Percentiles rank a stretch among this genome's conserved stretches.
Evolutionary conservation across 305 asterid genomes (phyloP).

Genomic region (Fraxinus latifolia): DNA sequence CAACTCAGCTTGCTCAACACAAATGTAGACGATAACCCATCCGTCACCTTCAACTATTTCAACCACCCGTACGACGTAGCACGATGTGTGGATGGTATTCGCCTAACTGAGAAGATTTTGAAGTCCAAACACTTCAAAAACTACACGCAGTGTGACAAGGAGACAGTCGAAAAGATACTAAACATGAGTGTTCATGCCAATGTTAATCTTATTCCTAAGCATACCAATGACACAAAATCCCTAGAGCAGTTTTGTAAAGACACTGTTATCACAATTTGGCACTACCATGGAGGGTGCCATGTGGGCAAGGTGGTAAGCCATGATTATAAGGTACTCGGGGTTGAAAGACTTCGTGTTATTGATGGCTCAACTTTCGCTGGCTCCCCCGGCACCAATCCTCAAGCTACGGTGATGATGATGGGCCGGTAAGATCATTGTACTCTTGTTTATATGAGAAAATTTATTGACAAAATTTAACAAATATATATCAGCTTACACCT

Average conservation of each 20-base stretch:
- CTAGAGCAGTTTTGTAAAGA: slow-evolving; percentile 86
- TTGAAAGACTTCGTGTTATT: slow-evolving; percentile 66
- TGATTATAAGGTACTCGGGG: slow-evolving; percentile 61
- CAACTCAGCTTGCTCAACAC: slow-evolving; percentile 54
- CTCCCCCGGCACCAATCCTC: slow-evolving; percentile 98
- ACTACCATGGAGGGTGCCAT: slow-evolving; percentile 96
- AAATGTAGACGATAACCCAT: slow-evolving; percentile 74
- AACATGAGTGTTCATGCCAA: slow-evolving; percentile 79
- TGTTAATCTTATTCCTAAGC: slow-evolving; percentile 81
- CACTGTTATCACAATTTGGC: slow-evolving; percentile 95
- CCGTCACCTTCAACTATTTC: slow-evolving; percentile 90
- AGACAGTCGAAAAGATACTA: slow-evolving; percentile 48
- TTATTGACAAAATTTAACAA: background rate
- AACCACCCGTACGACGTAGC: slow-evolving; percentile 67
- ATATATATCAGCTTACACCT: background rate
- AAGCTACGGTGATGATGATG: slow-evolving; percentile 92
- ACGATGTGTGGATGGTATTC: slow-evolving; percentile 71
- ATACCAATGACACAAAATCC: slow-evolving; percentile 65
- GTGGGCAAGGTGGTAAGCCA: slow-evolving; percentile 65
- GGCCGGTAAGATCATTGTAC: slow-evolving; percentile 55
- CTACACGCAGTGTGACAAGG: slow-evolving; percentile 45
- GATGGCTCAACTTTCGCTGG: slow-evolving; percentile 71
- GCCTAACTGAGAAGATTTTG: slow-evolving; percentile 58
- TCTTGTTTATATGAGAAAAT: background rate
- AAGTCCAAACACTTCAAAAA: slow-evolving; percentile 55